phyloP scores from a whole-genome alignment of 495 filamentous ascomycete species.

The Talaromyces nanjingensis region DNA sequence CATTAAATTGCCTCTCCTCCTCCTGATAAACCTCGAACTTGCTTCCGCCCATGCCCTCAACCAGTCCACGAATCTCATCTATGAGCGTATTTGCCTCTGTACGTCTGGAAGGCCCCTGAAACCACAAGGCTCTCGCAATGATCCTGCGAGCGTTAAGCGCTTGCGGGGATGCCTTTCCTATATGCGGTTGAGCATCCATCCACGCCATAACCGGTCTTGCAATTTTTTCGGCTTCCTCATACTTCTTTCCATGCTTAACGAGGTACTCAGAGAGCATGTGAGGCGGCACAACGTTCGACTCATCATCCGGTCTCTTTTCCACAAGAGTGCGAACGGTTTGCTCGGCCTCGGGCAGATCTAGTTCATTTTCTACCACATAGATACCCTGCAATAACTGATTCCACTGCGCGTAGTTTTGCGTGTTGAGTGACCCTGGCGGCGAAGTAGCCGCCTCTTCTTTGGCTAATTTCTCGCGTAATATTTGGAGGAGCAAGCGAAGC shows the following conservation, averaged over 20 bases:
- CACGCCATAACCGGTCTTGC: background rate
- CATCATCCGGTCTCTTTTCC: background rate
- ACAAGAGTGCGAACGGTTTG: slow-evolving; percentile 1
- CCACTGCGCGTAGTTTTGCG: background rate
- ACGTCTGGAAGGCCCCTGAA: background rate
- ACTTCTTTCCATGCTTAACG: background rate
- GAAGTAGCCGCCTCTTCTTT: background rate
- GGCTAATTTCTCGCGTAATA: background rate
- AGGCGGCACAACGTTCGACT: slow-evolving; percentile 1
- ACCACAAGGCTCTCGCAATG: background rate
- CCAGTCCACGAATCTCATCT: background rate
- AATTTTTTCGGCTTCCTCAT: background rate
- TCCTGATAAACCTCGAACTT: slow-evolving; percentile 4
- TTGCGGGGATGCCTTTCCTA: background rate
- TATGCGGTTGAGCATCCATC: background rate
- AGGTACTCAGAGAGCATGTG: slow-evolving; percentile 1
- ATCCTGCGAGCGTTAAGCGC: background rate
- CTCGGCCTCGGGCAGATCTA: background rate
- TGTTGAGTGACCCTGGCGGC: background rate
- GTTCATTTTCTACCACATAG: background rate
- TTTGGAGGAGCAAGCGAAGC: background rate
- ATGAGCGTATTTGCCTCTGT: background rate
- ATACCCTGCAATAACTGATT: background rate
- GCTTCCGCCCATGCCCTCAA: background rate
- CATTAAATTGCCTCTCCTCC: background rate